These are phyloP conservation scores for Tuber umbilicatum DNA, from an alignment of 495 filamentous ascomycete species.

Conservation along the genomic window DNA sequence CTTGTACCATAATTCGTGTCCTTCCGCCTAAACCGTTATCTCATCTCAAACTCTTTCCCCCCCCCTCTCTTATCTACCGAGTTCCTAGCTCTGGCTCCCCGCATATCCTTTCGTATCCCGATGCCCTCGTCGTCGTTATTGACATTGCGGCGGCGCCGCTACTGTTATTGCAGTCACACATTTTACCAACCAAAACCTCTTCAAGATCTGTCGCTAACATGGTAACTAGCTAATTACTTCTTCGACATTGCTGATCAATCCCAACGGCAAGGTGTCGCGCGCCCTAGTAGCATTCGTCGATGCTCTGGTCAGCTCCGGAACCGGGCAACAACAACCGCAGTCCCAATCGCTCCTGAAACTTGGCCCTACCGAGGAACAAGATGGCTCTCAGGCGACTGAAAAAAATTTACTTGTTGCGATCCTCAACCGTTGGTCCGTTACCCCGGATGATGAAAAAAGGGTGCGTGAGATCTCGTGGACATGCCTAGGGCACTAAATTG, in stretches of 20 bases:
- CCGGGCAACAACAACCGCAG: constrained; percentile 19
- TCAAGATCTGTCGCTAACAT: neutral
- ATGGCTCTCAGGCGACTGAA: too few relatives aligned
- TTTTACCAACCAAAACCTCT: too few relatives aligned
- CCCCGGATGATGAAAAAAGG: constrained; percentile 65
- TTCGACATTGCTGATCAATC: constrained; percentile 38
- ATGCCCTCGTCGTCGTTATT: too few relatives aligned
- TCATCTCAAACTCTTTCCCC: too few relatives aligned
- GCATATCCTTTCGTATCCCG: too few relatives aligned
- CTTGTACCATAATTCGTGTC: too few relatives aligned
- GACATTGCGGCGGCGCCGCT: too few relatives aligned
- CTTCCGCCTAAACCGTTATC: too few relatives aligned
- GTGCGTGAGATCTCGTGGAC: constrained; percentile 47
- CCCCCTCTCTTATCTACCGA: too few relatives aligned
- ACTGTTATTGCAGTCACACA: too few relatives aligned
- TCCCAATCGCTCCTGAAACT: constrained; percentile 13
- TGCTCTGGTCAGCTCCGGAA: constrained; percentile 19
- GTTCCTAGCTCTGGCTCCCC: too few relatives aligned
- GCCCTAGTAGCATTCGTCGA: constrained; percentile 36
- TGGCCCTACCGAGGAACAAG: constrained; percentile 45
- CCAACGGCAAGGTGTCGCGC: constrained; percentile 34
- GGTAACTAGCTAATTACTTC: constrained; percentile 36
- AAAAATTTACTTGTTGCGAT: constrained; percentile 77
- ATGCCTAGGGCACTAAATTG: constrained; percentile 19
- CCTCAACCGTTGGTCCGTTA: constrained; percentile 70